phyloP scores from a whole-genome alignment of 352 stramenopile genomes.

The Blastocystis sp. region DNA sequence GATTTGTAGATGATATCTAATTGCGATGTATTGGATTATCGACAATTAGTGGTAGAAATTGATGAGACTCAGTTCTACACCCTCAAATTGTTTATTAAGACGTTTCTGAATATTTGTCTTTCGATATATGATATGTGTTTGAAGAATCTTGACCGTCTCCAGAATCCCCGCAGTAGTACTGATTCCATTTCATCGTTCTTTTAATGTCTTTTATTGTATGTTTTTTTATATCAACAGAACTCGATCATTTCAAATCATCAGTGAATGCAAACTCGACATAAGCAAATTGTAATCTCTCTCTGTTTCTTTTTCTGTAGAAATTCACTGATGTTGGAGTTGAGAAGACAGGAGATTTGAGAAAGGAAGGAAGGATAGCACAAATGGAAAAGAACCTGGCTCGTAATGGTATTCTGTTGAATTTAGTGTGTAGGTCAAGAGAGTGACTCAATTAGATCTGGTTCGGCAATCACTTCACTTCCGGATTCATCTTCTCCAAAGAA shows the following conservation, averaged over 20 bases:
- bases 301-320: neutral
- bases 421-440: too few species aligned
- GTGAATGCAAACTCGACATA: neutral
- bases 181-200: slow-evolving; percentile 21
- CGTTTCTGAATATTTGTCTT: neutral
- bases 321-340: neutral
- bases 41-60: slow-evolving; percentile 4
- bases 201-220: slow-evolving; percentile 2
- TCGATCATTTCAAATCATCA: neutral
- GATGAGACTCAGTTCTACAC: slow-evolving; percentile 32
- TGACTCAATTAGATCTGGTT: too few species aligned
- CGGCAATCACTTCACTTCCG: neutral
- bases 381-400: neutral
- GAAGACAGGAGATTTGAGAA: neutral
- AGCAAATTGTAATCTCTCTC: neutral
- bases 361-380: neutral
- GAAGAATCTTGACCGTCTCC: slow-evolving; percentile 28
- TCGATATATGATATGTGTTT: neutral
- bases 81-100: slow-evolving; percentile 7
- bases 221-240: neutral
- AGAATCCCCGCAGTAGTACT: slow-evolving; percentile 6
- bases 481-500: neutral
- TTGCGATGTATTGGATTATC: neutral
- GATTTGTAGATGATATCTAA: neutral
- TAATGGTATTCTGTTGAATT: neutral